Evolutionary conservation across 2,329 filamentous ascomycete genomes (phyloP).

Genomic region (Fusarium buxicola): DNA sequence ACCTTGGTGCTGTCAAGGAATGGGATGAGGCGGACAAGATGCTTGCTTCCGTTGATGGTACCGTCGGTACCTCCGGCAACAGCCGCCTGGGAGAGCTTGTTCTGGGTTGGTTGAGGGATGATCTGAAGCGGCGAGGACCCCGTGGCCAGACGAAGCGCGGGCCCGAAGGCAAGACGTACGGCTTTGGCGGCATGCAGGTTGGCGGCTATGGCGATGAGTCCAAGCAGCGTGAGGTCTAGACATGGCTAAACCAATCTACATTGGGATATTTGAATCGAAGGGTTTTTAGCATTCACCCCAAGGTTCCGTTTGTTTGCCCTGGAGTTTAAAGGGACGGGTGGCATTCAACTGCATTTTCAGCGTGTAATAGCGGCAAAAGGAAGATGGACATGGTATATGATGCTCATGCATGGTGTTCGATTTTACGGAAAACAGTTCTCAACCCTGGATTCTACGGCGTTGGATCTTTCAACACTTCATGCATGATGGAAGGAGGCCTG

Average conservation of each 20-base stretch:
- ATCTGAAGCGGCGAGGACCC: constrained; percentile 82
- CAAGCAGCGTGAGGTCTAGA: constrained; percentile 50
- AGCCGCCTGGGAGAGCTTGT: constrained; percentile 89
- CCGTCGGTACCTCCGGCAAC: constrained; percentile 69
- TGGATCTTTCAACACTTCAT: constrained; percentile 46
- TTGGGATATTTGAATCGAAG: constrained; percentile 1
- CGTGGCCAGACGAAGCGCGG: constrained; percentile 68
- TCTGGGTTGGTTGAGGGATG: constrained; percentile 84
- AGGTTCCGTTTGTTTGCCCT: constrained; percentile 14
- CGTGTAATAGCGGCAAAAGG: constrained; percentile 16
- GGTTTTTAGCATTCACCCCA: constrained; percentile 41
- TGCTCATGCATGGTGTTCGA: constrained; percentile 37
- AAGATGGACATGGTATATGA: constrained; percentile 4
- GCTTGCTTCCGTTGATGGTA: constrained; percentile 62
- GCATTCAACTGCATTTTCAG: constrained; percentile 51
- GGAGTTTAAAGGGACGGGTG: constrained; percentile 26
- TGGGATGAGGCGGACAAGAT: constrained; percentile 82
- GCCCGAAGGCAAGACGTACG: constrained; percentile 74
- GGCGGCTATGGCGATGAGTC: constrained; percentile 70
- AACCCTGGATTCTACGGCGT: constrained; percentile 49
- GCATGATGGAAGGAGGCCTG: constrained; percentile 20
- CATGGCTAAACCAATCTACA: background rate
- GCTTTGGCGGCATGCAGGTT: constrained; percentile 61
- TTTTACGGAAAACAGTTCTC: constrained; percentile 46
- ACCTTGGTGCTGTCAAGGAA: constrained; percentile 86